Evolutionary conservation across 1,284 basidiomycete genomes (phyloP).

Genomic region (Trametes versicolor): DNA sequence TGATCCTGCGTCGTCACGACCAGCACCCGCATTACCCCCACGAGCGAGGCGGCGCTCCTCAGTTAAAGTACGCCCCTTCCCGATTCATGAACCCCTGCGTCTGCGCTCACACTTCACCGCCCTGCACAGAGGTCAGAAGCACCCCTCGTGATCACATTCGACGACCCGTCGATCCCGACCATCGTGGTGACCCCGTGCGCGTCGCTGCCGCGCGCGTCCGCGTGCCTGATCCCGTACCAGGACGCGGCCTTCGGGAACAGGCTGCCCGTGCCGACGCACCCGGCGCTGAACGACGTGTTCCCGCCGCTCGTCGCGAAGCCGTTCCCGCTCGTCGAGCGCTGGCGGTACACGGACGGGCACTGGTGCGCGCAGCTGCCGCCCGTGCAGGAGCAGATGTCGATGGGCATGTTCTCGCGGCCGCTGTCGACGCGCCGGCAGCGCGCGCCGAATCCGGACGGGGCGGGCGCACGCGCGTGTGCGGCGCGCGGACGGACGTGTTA

Average conservation of each 20-base stretch:
- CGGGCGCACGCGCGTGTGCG: conserved; percentile 23
- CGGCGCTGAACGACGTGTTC: conserved; percentile 57
- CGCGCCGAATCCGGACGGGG: conserved; percentile 21
- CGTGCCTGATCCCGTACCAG: conserved; percentile 61
- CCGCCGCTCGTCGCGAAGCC: conserved; percentile 51
- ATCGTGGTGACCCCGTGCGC: conserved; percentile 62
- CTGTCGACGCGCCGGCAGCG: conserved; percentile 39
- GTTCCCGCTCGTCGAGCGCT: conserved; percentile 49
- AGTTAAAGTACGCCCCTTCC: conserved; percentile 15
- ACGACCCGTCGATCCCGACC: conserved; percentile 53
- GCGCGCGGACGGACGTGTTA: conserved; percentile 30
- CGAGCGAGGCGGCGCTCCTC: conserved; percentile 31
- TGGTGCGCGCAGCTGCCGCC: conserved; percentile 60
- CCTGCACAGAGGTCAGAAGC: conserved; percentile 22
- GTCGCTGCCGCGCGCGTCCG: conserved; percentile 48
- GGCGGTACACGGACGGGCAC: conserved; percentile 62
- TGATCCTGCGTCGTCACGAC: conserved; percentile 10
- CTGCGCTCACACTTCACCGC: neutral
- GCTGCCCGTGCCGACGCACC: conserved; percentile 61
- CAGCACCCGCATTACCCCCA: conserved; percentile 16
- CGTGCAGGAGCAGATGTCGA: conserved; percentile 57
- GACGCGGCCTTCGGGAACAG: conserved; percentile 60
- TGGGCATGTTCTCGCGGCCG: conserved; percentile 52
- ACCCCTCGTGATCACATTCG: conserved; percentile 34
- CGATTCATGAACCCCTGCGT: neutral